phyloP scores from a whole-genome alignment of 2,329 filamentous ascomycete species.

The Alternaria gaisen region DNA sequence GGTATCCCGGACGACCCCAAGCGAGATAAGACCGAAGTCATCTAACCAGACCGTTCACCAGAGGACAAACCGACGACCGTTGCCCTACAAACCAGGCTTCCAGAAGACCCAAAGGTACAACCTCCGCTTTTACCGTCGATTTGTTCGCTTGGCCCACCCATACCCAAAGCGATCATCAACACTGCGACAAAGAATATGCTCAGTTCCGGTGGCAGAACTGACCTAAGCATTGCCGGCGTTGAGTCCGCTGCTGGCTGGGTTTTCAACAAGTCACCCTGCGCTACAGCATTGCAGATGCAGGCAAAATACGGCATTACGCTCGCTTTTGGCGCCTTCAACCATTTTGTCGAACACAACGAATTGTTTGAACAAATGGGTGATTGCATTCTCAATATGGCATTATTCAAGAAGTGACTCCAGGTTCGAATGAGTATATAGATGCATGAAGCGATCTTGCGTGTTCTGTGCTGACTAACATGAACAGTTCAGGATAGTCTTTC shows the following conservation, averaged over 20 bases:
- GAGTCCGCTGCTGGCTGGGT: background rate
- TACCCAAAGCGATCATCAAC: background rate
- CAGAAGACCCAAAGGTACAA: too few species aligned
- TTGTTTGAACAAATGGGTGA: background rate
- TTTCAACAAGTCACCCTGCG: background rate
- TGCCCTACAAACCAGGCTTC: too few species aligned
- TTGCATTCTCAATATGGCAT: background rate
- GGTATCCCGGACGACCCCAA: too few species aligned
- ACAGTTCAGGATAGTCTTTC: background rate
- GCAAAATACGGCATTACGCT: background rate
- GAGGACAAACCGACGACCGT: too few species aligned
- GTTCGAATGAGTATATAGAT: too few species aligned
- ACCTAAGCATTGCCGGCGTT: background rate
- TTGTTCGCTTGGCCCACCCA: background rate
- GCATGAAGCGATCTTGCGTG: background rate
- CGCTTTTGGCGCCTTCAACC: background rate
- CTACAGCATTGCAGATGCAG: background rate
- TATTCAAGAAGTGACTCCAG: background rate
- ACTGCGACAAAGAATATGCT: background rate
- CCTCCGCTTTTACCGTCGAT: background rate
- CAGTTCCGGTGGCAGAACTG: background rate
- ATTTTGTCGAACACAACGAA: background rate
- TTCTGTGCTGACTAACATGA: background rate
- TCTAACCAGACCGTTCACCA: too few species aligned
- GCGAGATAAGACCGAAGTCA: too few species aligned